Conservation (phyloP, 306 rosid species). For the Citrullus mucosospermus region DNA sequence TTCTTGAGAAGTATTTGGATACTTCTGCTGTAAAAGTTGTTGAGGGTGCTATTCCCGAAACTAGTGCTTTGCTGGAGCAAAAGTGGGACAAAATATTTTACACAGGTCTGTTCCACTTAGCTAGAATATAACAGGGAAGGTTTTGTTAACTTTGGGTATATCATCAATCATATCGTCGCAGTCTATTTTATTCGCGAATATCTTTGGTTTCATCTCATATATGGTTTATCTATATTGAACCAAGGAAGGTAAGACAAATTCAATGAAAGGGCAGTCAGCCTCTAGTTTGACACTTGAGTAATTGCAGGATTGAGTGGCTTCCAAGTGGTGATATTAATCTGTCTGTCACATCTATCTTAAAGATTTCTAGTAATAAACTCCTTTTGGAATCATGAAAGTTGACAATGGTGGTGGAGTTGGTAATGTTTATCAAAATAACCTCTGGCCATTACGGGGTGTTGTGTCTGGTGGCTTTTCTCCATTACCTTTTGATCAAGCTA, state of each 20-base stretch:
- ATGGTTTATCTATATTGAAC: neutral
- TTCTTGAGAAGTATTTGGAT: slow-evolving; percentile 62
- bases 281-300: neutral
- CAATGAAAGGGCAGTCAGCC: neutral
- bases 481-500: neutral
- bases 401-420: neutral
- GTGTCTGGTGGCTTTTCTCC: neutral
- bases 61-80: slow-evolving; percentile 75
- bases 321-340: neutral
- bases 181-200: neutral
- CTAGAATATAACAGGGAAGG: neutral
- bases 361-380: neutral
- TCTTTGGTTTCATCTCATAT: neutral
- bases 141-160: neutral
- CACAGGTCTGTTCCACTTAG: slow-evolving; percentile 45
- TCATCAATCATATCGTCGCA: neutral
- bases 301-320: neutral
- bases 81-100: slow-evolving; percentile 98
- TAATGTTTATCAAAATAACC: neutral
- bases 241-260: neutral
- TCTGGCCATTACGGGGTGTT: neutral
- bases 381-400: too few species aligned
- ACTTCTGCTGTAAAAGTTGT: slow-evolving; percentile 60
- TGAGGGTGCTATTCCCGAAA: slow-evolving; percentile 81
- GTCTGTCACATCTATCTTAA: neutral